phyloP scores from a whole-genome alignment of 2,329 filamentous ascomycete species.

The Sporothrix pseudoabietina region DNA sequence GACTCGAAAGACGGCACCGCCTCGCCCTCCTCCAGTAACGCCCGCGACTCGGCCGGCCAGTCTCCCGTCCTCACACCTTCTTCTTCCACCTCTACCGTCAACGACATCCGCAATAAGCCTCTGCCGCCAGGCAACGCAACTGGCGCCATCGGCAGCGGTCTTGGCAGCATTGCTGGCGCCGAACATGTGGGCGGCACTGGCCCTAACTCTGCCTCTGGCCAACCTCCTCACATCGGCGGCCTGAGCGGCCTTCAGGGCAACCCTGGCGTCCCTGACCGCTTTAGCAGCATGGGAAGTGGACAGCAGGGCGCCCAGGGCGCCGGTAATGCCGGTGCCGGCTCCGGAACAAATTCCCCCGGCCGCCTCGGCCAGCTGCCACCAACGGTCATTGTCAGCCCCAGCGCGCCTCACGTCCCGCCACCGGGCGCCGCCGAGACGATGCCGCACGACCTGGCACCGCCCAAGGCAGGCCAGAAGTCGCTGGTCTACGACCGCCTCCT shows the following conservation, averaged over 20 bases:
- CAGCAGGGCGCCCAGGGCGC: constrained; percentile 49
- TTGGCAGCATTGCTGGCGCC: constrained; percentile 32
- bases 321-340: constrained; percentile 10
- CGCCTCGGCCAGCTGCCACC: constrained; percentile 70
- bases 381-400: constrained; percentile 92
- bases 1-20: constrained; percentile 74
- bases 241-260: constrained; percentile 41
- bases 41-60: constrained; percentile 56
- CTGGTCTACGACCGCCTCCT: constrained; percentile 88
- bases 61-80: constrained; percentile 74
- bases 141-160: constrained; percentile 47
- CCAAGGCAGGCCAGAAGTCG: constrained; percentile 88
- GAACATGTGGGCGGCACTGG: constrained; percentile 32
- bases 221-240: constrained; percentile 45
- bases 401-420: constrained; percentile 87
- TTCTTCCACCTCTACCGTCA: constrained; percentile 84
- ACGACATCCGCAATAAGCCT: constrained; percentile 82
- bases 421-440: constrained; percentile 95
- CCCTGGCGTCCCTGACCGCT: constrained; percentile 44
- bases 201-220: constrained; percentile 37
- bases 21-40: constrained; percentile 66
- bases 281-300: constrained; percentile 42
- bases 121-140: constrained; percentile 59
- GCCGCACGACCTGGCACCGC: constrained; percentile 93
- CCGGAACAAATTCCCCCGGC: constrained; percentile 62